phyloP scores from a whole-genome alignment of 345 rosid species.

The Acer campestre region DNA sequence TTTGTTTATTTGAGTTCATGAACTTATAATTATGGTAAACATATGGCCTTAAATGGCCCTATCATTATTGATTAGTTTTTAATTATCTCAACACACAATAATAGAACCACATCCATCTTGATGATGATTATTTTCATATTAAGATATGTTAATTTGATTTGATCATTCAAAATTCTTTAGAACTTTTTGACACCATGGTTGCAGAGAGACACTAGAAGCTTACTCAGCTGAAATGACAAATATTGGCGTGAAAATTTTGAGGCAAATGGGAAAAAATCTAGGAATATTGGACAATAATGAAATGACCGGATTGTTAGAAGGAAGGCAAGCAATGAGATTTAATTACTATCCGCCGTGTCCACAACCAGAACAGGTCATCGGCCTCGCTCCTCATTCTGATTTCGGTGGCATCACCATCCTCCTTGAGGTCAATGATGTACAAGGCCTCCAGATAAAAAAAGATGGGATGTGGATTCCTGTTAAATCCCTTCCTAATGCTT shows the following conservation, averaged over 20 bases:
- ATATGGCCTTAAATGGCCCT: too few species aligned
- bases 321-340: conserved; percentile 37
- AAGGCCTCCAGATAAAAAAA: conserved; percentile 47
- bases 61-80: too few species aligned
- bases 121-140: too few species aligned
- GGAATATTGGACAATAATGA: too few species aligned
- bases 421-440: conserved; percentile 18
- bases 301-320: conserved; percentile 21
- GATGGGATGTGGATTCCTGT: conserved; percentile 48
- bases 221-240: not conserved
- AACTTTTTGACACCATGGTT: too few species aligned
- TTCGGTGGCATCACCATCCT: conserved; percentile 12
- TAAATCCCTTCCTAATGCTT: conserved; percentile 53
- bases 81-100: too few species aligned
- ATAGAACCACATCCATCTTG: too few species aligned
- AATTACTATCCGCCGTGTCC: not conserved
- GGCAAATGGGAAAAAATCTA: too few species aligned
- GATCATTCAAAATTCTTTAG: too few species aligned
- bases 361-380: conserved; percentile 12
- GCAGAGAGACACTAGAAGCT: not conserved
- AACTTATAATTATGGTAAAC: too few species aligned
- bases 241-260: not conserved
- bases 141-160: too few species aligned
- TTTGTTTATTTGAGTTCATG: too few species aligned
- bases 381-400: conserved; percentile 32